Percentiles rank a stretch among this genome's conserved stretches.
phyloP scores from a whole-genome alignment of 148 eudicot genomes.

The Arctostaphylos glauca region DNA sequence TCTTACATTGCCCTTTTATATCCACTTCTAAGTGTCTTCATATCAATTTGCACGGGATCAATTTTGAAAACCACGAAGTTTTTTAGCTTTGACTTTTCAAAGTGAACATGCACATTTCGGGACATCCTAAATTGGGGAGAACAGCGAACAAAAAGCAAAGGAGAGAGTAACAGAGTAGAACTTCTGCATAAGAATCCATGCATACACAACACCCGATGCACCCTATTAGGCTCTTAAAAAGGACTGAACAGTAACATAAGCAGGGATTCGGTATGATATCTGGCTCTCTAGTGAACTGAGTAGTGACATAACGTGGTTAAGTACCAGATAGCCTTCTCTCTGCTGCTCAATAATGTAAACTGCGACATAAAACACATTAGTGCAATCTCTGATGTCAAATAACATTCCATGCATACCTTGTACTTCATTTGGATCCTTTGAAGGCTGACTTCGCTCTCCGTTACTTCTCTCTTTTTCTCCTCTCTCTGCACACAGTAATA shows the following conservation, averaged over 20 bases:
- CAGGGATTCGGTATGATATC: neutral
- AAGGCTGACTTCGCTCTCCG: conserved; percentile 86
- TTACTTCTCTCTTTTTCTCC: conserved; percentile 92
- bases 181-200: no score
- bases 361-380: conserved; percentile 6
- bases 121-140: no score
- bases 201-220: no score
- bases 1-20: no score
- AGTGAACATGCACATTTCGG: no score
- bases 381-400: conserved; percentile 9
- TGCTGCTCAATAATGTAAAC: neutral
- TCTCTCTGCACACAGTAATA: conserved; percentile 64
- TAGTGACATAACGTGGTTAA: neutral
- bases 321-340: neutral
- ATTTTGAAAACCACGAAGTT: no score
- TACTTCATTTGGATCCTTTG: conserved; percentile 89
- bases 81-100: no score
- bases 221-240: neutral
- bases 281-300: neutral
- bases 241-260: neutral
- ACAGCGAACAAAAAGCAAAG: no score
- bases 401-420: conserved; percentile 53
- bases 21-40: no score
- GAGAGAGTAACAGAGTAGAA: no score
- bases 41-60: no score